A percentile compares a stretch with the other conserved stretches of the same genome.
phyloP scores from a whole-genome alignment of 192 early-diverging fungal genomes.

The Coemansia sp. region DNA sequence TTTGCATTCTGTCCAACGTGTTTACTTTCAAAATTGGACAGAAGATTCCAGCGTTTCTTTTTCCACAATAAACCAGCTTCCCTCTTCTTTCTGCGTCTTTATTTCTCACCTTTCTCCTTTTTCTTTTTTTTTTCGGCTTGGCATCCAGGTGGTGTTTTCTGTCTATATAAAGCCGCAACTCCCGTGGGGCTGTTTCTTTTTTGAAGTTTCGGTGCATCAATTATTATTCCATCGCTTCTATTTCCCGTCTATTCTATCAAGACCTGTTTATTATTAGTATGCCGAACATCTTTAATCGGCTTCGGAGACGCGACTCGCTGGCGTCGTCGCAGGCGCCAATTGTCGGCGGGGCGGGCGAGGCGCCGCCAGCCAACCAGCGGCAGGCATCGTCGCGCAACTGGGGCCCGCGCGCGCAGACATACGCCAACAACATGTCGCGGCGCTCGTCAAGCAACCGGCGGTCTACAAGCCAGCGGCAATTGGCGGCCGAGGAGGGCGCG shows the following conservation, averaged over 20 bases:
- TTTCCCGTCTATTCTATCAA: background rate
- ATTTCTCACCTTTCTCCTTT: background rate
- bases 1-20: too few species aligned
- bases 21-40: too few species aligned
- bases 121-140: background rate
- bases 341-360: background rate
- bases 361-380: background rate
- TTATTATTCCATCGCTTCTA: background rate
- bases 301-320: conserved; percentile 10
- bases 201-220: too few species aligned
- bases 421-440: conserved; percentile 37
- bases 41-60: too few species aligned
- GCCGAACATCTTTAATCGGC: conserved; percentile 39
- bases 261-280: conserved; percentile 10
- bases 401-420: conserved; percentile 38
- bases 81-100: too few species aligned
- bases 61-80: too few species aligned
- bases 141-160: background rate
- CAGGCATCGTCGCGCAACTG: conserved; percentile 29
- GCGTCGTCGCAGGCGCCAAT: conserved; percentile 5
- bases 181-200: too few species aligned
- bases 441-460: conserved; percentile 22
- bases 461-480: background rate
- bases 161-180: too few species aligned
- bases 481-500: background rate